These are phyloP conservation scores for Pestalotiopsis sp. DNA, from an alignment of 2,329 filamentous ascomycete species.

Conservation along the genomic window DNA sequence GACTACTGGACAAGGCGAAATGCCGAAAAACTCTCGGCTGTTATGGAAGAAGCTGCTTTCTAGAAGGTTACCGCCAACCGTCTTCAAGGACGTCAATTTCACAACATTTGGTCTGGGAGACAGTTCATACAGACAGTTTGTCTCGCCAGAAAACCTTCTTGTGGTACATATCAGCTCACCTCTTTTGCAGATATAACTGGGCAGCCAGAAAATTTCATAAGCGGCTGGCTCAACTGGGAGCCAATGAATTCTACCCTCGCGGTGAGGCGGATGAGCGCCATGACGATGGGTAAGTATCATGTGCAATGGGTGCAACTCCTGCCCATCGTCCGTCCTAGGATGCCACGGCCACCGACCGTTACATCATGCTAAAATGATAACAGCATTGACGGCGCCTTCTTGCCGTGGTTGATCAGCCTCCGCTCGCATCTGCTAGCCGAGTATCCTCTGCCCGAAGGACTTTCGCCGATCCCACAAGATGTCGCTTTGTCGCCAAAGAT, in stretches of 20 bases:
- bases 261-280: conserved; percentile 95
- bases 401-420: conserved; percentile 75
- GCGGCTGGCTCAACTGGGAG: conserved; percentile 81
- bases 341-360: not conserved
- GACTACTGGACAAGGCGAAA: conserved; percentile 92
- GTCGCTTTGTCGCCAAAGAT: conserved; percentile 78
- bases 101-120: conserved; percentile 91
- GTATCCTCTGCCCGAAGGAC: conserved; percentile 69
- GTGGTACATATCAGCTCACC: not conserved
- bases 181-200: conserved; percentile 76
- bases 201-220: conserved; percentile 87
- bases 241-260: conserved; percentile 71
- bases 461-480: conserved; percentile 73
- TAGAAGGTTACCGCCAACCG: conserved; percentile 73
- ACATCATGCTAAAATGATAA: not conserved
- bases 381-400: conserved; percentile 80
- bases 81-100: conserved; percentile 71
- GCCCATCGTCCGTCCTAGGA: not conserved
- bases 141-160: conserved; percentile 7
- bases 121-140: conserved; percentile 88
- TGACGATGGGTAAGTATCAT: conserved; percentile 72
- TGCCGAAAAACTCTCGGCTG: conserved; percentile 77
- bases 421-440: conserved; percentile 65
- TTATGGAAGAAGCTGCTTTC: conserved; percentile 88
- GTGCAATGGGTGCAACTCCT: not conserved